Base-by-base conservation (phyloP, 257 asterid species). In the Voacanga thouarsii region DNA sequence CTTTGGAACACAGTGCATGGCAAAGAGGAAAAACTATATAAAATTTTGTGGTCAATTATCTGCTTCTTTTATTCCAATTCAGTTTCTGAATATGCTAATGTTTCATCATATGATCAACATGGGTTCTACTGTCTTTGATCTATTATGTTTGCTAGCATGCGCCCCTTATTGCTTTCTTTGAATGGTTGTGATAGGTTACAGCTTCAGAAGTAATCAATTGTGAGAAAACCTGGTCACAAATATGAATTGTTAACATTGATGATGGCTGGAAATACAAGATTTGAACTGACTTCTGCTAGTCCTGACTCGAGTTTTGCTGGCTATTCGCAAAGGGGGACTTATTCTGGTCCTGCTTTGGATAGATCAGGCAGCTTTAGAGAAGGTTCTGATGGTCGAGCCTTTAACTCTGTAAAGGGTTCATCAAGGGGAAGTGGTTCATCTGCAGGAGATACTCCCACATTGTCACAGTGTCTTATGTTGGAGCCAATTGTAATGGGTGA, bases 181-280 rank as follows among this genome's bases (percentile, higher is more conserved):
- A 44, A 82, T 82, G 83, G 80, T 73, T 71, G 50, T 74, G 70
- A 57, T 57, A 75, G 84, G 79, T 78, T 81, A 57, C 84, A 66
- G 78, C 75, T 74, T 72, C 65, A 59, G 80, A 81, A 85, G 47
- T 71, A 84, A 45, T 68, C 53, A 30, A 60, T 63, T 70, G 78
- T 16, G 64, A 73, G 67, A 82, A 79, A 80, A 83, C 60, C 77
- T 74, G 77, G 78, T 51, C 41, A 49, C 71, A 78, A 84, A 59
- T 63, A 89, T 92, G 96, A 71, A 45, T 75, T 75, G 71, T 82
- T 80, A 76, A 72, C 65, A 44, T 77, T 82, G 71, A 79, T 39
- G 79, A 95, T 95, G 99, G 98, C 93, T 80, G 98, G 98, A 83
- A 92, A 86, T 83, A 65, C 88, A 61, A 89, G 97, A 80, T 89